These are phyloP conservation scores for Fusarium armeniacum DNA, from an alignment of 2,329 filamentous ascomycete species.

Conservation along the genomic window DNA sequence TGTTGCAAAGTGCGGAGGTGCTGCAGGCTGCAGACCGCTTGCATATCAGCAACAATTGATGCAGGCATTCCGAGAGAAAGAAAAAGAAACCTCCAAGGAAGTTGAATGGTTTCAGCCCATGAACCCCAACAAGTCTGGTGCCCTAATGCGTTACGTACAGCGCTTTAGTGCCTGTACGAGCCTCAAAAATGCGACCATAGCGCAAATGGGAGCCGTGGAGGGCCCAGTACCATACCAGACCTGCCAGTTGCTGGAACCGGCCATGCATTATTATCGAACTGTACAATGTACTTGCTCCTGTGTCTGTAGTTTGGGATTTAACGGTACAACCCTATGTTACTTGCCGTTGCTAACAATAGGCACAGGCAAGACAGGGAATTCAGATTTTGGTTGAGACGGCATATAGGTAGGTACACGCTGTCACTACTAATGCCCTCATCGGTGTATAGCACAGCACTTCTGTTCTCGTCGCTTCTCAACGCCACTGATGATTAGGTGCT, in stretches of 20 bases:
- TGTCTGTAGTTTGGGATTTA: conserved; percentile 17
- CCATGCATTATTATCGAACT: conserved; percentile 9
- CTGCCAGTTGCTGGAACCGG: conserved; percentile 46
- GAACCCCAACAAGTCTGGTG: conserved; percentile 42
- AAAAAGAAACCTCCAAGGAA: conserved; percentile 25
- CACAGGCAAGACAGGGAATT: background rate
- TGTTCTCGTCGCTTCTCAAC: conserved; percentile 11
- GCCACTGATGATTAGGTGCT: conserved; percentile 3
- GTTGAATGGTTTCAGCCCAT: conserved; percentile 42
- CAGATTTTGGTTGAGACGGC: background rate
- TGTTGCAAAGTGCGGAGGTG: conserved; percentile 36
- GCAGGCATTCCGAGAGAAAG: conserved; percentile 30
- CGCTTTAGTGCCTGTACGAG: conserved; percentile 41
- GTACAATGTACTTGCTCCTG: background rate
- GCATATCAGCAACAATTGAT: conserved; percentile 43
- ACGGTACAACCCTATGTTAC: conserved; percentile 11
- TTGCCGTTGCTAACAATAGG: background rate
- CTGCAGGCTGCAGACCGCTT: conserved; percentile 41
- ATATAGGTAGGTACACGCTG: background rate
- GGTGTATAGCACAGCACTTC: background rate
- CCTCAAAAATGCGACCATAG: conserved; percentile 37
- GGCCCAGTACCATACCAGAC: conserved; percentile 33
- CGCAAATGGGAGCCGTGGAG: conserved; percentile 20
- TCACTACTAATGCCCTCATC: conserved; percentile 3
- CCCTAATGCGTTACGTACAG: conserved; percentile 40